A percentile compares a stretch with the other conserved stretches of the same genome.
These are phyloP conservation scores for Lactuca saligna DNA, from an alignment of 129 eudicot species.

Conservation along the genomic window DNA sequence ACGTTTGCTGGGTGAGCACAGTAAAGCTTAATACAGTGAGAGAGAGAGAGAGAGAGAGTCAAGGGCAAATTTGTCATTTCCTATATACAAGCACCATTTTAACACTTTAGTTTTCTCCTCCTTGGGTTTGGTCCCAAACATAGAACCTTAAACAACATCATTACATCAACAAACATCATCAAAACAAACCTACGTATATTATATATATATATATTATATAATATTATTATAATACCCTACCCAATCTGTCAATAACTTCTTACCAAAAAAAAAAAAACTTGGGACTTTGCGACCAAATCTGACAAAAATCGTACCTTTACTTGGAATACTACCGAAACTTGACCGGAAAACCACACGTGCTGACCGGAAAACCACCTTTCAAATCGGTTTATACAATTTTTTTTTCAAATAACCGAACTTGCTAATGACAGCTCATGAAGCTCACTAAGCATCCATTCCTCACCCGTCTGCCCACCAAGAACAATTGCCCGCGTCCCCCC, in stretches of 20 bases:
- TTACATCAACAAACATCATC: slow-evolving; percentile 21
- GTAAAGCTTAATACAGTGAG: slow-evolving; percentile 24
- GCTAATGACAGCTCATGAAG: slow-evolving; percentile 75
- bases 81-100: slow-evolving; percentile 42
- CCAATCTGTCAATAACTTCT: slow-evolving; percentile 36
- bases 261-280: slow-evolving; percentile 37
- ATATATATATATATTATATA: slow-evolving; percentile 20
- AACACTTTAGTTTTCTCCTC: slow-evolving; percentile 21
- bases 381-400: slow-evolving; percentile 1
- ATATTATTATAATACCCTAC: slow-evolving; percentile 26
- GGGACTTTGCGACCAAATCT: slow-evolving; percentile 25
- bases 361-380: slow-evolving; percentile 13
- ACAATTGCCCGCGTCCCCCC: slow-evolving; percentile 75
- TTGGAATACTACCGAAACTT: slow-evolving; percentile 4
- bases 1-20: slow-evolving; percentile 14
- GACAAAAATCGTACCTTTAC: slow-evolving; percentile 30
- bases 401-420: slow-evolving; percentile 36
- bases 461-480: slow-evolving; percentile 77
- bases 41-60: neutral
- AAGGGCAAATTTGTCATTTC: slow-evolving; percentile 37
- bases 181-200: slow-evolving; percentile 36
- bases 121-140: slow-evolving; percentile 11
- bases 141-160: slow-evolving; percentile 19
- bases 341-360: slow-evolving; percentile 8
- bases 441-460: slow-evolving; percentile 83